Evolutionary conservation across 1,284 basidiomycete species (phyloP), one percentile per base, ranked within the genome.

Genomic region (Fomes fomentarius): DNA sequence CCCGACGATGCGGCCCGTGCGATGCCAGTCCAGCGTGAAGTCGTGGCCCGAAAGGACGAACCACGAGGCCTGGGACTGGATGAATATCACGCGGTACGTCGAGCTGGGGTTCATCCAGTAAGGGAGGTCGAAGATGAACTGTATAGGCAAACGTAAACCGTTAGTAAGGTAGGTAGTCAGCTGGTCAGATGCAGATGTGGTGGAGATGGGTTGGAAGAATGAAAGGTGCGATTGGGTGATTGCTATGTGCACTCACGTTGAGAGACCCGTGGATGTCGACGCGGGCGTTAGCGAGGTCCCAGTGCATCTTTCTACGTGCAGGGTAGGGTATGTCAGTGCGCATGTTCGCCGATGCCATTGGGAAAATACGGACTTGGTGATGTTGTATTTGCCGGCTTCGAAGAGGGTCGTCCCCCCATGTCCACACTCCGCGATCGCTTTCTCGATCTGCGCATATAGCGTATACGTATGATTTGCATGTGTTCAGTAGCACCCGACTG

Each of bases 61-160:
- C 78, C 83, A 86, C 14, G 85, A 83, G 3, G 83, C 80, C 71
- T 87, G 85, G 60, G 74, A 80, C 76, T 84, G 82, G 52, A 84
- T 83, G 68, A 83, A 84, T 28, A 84, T 80, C 21, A 85, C 81
- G 7, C 80, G 76, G 65, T 83, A 84, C 1, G 83, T 85, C 63
- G 79, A 82, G 47, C 71, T 69, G 22, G 75, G 68, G 50, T 84
- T 68, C 47, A 87, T 71, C 85, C 85, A 88, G 61, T 78, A 84
- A n/a, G 82, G 66, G 26, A 85, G 73, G 63, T 86, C 75, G 6
- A 81, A 79, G 9, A 76, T 66, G 67, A 87, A 87, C 76, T 84
- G 47, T 5, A 35, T 2, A 6, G 14, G n/a, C 6, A 30, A 24
- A 4, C n/a, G 40, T 5, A 17, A 35, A 15, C 38, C 31, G 11